These are phyloP conservation scores for Rhodotorula kratochvilovae DNA, from an alignment of 768 basidiomycete species.

Conservation along the genomic window DNA sequence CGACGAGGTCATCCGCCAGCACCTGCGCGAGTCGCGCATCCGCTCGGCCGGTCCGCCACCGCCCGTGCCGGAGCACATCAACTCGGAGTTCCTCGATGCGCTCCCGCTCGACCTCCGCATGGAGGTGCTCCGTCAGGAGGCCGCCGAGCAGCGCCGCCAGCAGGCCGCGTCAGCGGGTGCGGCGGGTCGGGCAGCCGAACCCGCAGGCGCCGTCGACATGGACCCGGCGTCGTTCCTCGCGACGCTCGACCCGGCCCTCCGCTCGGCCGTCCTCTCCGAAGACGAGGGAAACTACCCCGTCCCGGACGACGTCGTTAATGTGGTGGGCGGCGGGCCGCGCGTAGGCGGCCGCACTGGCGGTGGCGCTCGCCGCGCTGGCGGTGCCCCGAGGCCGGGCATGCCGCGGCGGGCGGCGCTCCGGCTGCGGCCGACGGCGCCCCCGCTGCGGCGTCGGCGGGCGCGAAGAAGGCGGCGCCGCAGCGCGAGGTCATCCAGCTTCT, in stretches of 20 bases:
- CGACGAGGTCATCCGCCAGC: conserved; percentile 95
- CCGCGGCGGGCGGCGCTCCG: no score
- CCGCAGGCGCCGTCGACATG: conserved; percentile 58
- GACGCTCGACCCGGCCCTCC: conserved; percentile 78
- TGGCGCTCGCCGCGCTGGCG: not conserved
- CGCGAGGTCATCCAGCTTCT: conserved; percentile 83
- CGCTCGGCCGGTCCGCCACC: conserved; percentile 57
- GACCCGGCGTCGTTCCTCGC: conserved; percentile 89
- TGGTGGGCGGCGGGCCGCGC: not conserved
- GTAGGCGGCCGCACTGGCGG: not conserved
- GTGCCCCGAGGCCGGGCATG: not conserved
- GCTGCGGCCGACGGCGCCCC: not conserved
- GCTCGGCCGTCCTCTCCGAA: conserved; percentile 84
- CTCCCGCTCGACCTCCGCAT: conserved; percentile 93
- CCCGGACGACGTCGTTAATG: conserved; percentile 54
- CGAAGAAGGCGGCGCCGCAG: conserved; percentile 49
- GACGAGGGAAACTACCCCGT: conserved; percentile 61
- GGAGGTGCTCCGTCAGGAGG: conserved; percentile 93
- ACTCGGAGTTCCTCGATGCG: conserved; percentile 90
- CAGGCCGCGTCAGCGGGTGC: conserved; percentile 24
- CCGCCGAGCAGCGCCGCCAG: conserved; percentile 66
- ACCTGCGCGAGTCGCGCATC: conserved; percentile 79
- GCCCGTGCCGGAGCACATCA: conserved; percentile 76
- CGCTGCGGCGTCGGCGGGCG: not conserved
- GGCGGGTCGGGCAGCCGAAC: conserved; percentile 39